Evolutionary conservation across 2,329 filamentous ascomycete species (phyloP).

Genomic region (Neoscytalidium dimidiatum): DNA sequence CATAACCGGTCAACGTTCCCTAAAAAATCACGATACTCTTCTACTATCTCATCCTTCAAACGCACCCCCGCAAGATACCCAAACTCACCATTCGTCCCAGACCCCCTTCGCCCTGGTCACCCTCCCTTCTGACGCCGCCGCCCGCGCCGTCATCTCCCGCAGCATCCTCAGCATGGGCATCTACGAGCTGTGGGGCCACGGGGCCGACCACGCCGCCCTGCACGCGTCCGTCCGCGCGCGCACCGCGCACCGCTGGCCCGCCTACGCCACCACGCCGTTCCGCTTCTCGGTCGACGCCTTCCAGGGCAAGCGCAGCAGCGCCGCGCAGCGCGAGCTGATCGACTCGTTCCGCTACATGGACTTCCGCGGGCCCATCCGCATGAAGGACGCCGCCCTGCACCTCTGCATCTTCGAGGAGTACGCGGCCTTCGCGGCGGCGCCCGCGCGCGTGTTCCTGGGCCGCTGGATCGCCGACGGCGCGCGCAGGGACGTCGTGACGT

Average conservation of each 20-base stretch:
- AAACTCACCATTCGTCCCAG: slow-evolving; percentile 46
- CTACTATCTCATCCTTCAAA: not conserved
- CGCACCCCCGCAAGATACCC: not conserved
- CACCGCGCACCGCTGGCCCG: slow-evolving; percentile 66
- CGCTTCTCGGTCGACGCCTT: slow-evolving; percentile 85
- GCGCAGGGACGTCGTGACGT: slow-evolving; percentile 68
- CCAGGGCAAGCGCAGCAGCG: slow-evolving; percentile 67
- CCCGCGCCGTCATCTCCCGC: slow-evolving; percentile 67
- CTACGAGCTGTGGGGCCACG: slow-evolving; percentile 85
- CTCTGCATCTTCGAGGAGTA: slow-evolving; percentile 87
- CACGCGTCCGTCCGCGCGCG: slow-evolving; percentile 64
- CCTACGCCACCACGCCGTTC: slow-evolving; percentile 69
- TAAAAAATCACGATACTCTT: not conserved
- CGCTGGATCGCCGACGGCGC: slow-evolving; percentile 68
- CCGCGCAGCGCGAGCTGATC: slow-evolving; percentile 72
- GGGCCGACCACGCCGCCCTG: slow-evolving; percentile 65
- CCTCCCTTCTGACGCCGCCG: slow-evolving; percentile 64
- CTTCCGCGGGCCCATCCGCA: slow-evolving; percentile 75
- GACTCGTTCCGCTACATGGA: slow-evolving; percentile 77
- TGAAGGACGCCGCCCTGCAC: slow-evolving; percentile 70
- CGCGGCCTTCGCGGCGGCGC: slow-evolving; percentile 54
- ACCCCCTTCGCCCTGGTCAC: slow-evolving; percentile 83
- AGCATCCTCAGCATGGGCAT: slow-evolving; percentile 82
- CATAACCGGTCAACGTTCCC: no score
- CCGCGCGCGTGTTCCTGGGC: slow-evolving; percentile 71